Evolutionary conservation across 768 basidiomycete species (phyloP), one percentile per base, ranked within the genome.

Genomic region (Mycena amicta): DNA sequence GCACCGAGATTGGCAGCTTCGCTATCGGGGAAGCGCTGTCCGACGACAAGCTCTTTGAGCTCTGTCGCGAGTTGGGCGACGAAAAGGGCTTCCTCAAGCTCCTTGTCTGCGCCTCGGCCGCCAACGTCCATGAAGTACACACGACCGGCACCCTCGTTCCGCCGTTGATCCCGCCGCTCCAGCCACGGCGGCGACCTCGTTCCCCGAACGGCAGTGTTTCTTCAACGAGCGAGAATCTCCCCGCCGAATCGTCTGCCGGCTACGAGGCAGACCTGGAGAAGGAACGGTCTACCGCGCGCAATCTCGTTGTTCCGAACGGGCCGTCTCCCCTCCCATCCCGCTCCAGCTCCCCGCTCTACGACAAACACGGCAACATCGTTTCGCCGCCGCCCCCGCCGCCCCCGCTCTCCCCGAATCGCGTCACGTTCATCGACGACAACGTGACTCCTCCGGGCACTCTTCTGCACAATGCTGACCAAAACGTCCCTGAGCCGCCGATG

Each of bases 51-150:
- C 75, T 98, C 5, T 82, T 90, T 66, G 79, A 83, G 18, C 79
- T 95, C 31, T 93, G 93, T 71, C 77, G 79, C 54, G 79, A 86
- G 40, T 74, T 82, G 6, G 92, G 90, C 33, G 94, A 97, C 71
- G 76, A 82, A 26, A 88, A 81, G 67, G 93, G 92, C 16, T 83
- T 85, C 22, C 85, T 96, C 67, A 95, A 95, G 72, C 88, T 97
- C 60, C 80, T 95, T 56, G 86, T 95, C 26, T 86, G 87, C 40
- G 85, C 86, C 67, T 79, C 80, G 54, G 84, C 80, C 62, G 87
- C 81, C 22, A 72, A 75, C 45, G 88, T 85, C 52, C 87, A 83
- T 61, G 89, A 84, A 62, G 75, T 73, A 5, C 71, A 75, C 3
- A 71, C 77, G 4, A 77, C 78, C 51, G 78, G 74, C 69, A 76